A percentile compares a stretch with the other conserved stretches of the same genome.
Conservation (phyloP, 495 filamentous ascomycete species). For the Trypethelium eluteriae region DNA sequence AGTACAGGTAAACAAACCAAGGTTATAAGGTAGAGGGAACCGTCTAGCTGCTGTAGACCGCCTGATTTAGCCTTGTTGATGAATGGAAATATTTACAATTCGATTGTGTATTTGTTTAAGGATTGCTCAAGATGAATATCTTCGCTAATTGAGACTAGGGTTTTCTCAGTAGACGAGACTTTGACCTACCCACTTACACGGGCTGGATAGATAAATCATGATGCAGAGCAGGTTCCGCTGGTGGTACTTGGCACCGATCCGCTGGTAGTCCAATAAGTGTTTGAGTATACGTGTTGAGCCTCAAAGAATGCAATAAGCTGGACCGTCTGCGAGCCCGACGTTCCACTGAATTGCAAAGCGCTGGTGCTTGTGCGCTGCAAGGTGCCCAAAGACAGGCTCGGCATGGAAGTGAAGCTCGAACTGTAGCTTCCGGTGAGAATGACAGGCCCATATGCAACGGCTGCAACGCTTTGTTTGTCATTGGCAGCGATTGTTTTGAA, state of each 20-base stretch:
- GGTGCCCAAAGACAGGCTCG: conserved; percentile 17
- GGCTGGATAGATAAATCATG: background rate
- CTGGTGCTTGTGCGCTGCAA: conserved; percentile 13
- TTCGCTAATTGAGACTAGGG: too few species aligned
- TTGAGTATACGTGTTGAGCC: conserved; percentile 18
- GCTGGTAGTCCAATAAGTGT: conserved; percentile 17
- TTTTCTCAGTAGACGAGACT: too few species aligned
- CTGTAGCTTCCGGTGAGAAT: conserved; percentile 35
- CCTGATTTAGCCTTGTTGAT: too few species aligned
- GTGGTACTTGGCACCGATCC: conserved; percentile 6
- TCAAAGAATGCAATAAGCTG: conserved; percentile 18
- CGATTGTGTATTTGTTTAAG: too few species aligned
- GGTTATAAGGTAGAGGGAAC: too few species aligned
- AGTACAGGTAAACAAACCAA: too few species aligned
- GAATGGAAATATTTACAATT: too few species aligned
- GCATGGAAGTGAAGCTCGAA: conserved; percentile 9
- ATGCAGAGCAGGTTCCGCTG: background rate
- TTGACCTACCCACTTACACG: too few species aligned
- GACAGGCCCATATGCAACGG: conserved; percentile 33
- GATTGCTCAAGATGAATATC: too few species aligned
- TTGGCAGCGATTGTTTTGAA: conserved; percentile 32
- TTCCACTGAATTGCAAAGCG: conserved; percentile 15
- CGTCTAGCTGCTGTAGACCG: too few species aligned
- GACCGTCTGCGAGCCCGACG: conserved; percentile 15
- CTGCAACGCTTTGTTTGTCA: conserved; percentile 31